Evolutionary conservation across 2,329 filamentous ascomycete genomes (phyloP).

Genomic region (Cylindrodendrum hubeiense): DNA sequence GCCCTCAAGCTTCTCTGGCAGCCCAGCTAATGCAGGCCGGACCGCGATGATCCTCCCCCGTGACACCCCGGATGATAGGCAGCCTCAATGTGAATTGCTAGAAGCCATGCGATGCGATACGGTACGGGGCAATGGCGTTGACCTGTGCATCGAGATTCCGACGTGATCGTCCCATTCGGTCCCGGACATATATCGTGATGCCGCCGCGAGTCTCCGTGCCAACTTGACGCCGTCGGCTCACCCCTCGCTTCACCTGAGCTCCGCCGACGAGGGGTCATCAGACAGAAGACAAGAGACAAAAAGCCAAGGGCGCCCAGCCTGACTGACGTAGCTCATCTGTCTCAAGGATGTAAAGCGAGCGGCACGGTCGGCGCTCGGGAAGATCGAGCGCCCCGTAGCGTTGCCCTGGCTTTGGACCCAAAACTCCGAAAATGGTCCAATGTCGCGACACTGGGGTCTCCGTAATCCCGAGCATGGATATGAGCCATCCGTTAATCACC

Average conservation of each 20-base stretch:
- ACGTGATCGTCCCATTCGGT: slow-evolving; percentile 27
- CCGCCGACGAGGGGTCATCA: background rate
- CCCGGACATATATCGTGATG: slow-evolving; percentile 30
- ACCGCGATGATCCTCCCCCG: slow-evolving; percentile 27
- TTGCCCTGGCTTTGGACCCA: slow-evolving; percentile 9
- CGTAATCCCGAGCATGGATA: background rate
- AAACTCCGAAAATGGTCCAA: slow-evolving; percentile 21
- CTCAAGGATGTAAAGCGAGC: slow-evolving; percentile 18
- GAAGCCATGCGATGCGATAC: background rate
- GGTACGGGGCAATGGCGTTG: background rate
- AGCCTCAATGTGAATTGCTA: background rate
- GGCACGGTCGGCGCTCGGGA: slow-evolving; percentile 29
- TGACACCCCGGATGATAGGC: slow-evolving; percentile 21
- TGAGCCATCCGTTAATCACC: background rate
- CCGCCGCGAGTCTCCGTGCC: slow-evolving; percentile 9
- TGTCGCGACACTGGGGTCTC: slow-evolving; percentile 33
- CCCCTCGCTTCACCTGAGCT: background rate
- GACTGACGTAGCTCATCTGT: slow-evolving; percentile 25
- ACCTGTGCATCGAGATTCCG: slow-evolving; percentile 16
- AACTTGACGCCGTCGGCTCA: slow-evolving; percentile 1
- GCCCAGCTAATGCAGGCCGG: slow-evolving; percentile 34
- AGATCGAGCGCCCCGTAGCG: slow-evolving; percentile 36
- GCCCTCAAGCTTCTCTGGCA: slow-evolving; percentile 11
- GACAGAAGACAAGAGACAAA: slow-evolving; percentile 2
- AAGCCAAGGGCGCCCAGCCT: slow-evolving; percentile 2